Conservation (phyloP, 2,329 filamentous ascomycete species). For the Nannizziopsis barbatae region DNA sequence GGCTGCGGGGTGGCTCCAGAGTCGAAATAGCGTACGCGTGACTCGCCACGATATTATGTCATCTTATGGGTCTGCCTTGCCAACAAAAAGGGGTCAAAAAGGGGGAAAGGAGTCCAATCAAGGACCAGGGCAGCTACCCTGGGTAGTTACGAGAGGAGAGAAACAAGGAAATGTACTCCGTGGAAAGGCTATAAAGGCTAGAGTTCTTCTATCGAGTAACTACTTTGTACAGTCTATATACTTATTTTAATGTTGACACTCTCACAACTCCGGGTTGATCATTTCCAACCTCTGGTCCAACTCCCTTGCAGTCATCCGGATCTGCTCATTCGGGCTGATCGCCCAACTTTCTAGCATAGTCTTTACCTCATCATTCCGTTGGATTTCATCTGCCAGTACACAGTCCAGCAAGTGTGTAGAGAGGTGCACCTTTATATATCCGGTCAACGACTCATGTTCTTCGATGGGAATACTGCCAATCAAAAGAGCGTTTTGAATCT, state of each 20-base stretch:
- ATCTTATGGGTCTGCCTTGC: too few species aligned
- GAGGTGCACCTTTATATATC: not conserved
- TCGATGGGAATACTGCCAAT: not conserved
- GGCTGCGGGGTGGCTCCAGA: too few species aligned
- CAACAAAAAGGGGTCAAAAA: too few species aligned
- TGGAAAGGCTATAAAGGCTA: too few species aligned
- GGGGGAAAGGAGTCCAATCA: too few species aligned
- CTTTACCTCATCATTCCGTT: not conserved
- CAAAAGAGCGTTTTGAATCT: not conserved
- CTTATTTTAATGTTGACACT: not conserved
- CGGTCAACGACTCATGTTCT: not conserved
- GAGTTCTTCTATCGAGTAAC: too few species aligned
- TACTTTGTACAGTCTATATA: too few species aligned
- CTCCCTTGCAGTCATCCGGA: constrained; percentile 3
- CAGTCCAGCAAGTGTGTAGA: not conserved
- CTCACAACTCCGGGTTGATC: not conserved
- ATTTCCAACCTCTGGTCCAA: not conserved
- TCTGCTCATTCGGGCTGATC: constrained; percentile 6
- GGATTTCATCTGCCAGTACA: not conserved
- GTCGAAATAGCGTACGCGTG: too few species aligned
- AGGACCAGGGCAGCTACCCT: too few species aligned
- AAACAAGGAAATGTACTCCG: too few species aligned
- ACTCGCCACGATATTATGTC: too few species aligned
- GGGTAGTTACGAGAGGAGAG: too few species aligned
- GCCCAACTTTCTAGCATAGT: constrained; percentile 3